Evolutionary conservation across 192 early-diverging fungal genomes (phyloP), one percentile per base, ranked within the genome.

Genomic region (Coemansia sp.): DNA sequence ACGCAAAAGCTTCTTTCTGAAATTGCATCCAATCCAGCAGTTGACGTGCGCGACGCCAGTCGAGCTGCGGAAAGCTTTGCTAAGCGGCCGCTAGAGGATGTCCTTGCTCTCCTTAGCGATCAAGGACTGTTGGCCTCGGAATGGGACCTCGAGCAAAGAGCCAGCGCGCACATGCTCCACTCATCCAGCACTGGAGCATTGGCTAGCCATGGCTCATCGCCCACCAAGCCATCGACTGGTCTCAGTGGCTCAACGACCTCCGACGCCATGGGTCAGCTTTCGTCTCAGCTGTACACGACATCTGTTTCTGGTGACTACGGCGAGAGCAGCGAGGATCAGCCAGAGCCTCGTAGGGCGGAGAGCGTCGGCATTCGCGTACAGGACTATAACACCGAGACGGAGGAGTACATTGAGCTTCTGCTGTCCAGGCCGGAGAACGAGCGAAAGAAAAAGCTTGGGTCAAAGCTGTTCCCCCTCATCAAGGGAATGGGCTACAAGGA

Each of bases 391-490:
- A 74, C 70, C 0, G 72, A 71, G 31, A 72, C 60, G 37, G 83
- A 85, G 24, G 78, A 70, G 65, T 81, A 68, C 39, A 85, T 85
- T 24, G 75, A 76, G 63, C 56, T 75, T 71, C 69, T 85, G 22
- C 57, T 78, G 43, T 77, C 74, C 49, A 75, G 72, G 67, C 66
- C 83, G 9, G 83, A 76, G 45, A 73, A 61, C 51, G 78, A 81
- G 73, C 71, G 83, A 36, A 85, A 81, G 65, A 80, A 77, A 66
- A 85, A 85, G 67, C 72, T 85, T 19, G 83, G 83, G 11, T 77
- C 78, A 10, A 80, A 78, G 60, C 70, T 85, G 67, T 85, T 85
- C 69, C 83, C 83, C 14, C 63, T 85, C 25, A 74, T 85, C 60
- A 85, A 85, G 72, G 74, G 78, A 41, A 76, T 85, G 71, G 83